phyloP scores from a whole-genome alignment of 345 rosid genomes.

The Euphorbia lathyris region DNA sequence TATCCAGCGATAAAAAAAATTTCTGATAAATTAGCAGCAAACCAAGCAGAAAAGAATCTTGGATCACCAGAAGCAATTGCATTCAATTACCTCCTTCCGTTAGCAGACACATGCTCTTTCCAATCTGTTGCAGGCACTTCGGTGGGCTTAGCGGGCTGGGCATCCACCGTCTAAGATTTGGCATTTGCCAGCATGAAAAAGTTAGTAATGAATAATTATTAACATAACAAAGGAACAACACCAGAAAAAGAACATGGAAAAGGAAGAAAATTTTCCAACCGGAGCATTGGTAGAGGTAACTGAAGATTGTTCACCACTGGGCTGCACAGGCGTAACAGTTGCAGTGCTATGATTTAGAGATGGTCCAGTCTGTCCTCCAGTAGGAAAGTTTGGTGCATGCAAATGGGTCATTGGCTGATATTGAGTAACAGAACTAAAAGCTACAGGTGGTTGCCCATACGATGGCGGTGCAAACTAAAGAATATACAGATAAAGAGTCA shows the following conservation, averaged over 20 bases:
- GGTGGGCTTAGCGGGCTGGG: conserved; percentile 37
- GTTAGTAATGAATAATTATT: not conserved
- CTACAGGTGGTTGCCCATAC: conserved; percentile 47
- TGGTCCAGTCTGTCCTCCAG: conserved; percentile 46
- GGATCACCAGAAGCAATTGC: conserved; percentile 1
- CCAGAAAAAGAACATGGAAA: not conserved
- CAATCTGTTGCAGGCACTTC: conserved; percentile 57
- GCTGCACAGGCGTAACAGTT: conserved; percentile 38
- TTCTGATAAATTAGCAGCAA: not conserved
- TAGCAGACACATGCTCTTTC: conserved; percentile 79
- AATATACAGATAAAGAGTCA: conserved; percentile 17
- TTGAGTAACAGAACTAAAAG: conserved; percentile 38
- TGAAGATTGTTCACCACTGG: conserved; percentile 45
- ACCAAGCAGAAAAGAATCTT: conserved; percentile 6
- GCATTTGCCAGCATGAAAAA: conserved; percentile 8
- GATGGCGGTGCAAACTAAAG: conserved; percentile 61
- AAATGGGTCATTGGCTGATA: conserved; percentile 53
- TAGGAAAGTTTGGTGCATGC: conserved; percentile 43
- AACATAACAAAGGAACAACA: conserved; percentile 5
- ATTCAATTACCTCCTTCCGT: conserved; percentile 69
- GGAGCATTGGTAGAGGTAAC: conserved; percentile 28
- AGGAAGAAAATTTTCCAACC: conserved; percentile 31
- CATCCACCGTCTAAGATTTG: conserved; percentile 35
- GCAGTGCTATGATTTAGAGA: conserved; percentile 41
- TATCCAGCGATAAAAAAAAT: not conserved